These are phyloP conservation scores for Blastobotrys aristatus DNA, from an alignment of 1,139 yeast genomes.

Conservation along the genomic window DNA sequence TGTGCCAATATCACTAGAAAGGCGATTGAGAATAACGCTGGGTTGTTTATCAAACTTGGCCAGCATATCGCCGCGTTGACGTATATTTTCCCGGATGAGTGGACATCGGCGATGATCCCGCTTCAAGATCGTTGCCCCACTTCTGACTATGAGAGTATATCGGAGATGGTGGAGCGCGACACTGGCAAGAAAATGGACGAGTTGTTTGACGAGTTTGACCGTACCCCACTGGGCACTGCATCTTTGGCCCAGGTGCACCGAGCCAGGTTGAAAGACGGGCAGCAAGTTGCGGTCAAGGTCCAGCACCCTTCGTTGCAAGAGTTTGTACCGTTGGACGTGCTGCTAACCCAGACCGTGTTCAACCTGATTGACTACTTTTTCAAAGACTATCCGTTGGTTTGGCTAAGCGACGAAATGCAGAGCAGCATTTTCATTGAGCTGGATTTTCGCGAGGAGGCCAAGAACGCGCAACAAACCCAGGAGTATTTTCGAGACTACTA, in stretches of 20 bases:
- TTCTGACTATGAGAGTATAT: conserved; percentile 66
- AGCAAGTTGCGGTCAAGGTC: conserved; percentile 85
- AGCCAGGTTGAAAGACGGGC: conserved; percentile 58
- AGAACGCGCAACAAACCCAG: conserved; percentile 66
- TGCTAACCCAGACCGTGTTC: conserved; percentile 73
- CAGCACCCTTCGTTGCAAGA: conserved; percentile 88
- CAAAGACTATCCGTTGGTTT: conserved; percentile 88
- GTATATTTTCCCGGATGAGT: conserved; percentile 81
- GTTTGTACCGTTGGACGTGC: conserved; percentile 86
- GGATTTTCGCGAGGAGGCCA: conserved; percentile 82
- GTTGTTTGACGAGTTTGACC: conserved; percentile 60
- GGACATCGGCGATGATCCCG: conserved; percentile 95
- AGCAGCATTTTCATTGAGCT: conserved; percentile 81
- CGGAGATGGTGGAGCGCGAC: conserved; percentile 61
- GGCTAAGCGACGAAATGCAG: conserved; percentile 92
- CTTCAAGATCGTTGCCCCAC: conserved; percentile 87
- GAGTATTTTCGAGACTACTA: conserved; percentile 56
- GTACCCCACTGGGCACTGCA: conserved; percentile 86
- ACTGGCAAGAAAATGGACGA: conserved; percentile 49
- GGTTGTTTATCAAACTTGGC: conserved; percentile 88
- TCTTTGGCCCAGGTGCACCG: conserved; percentile 93
- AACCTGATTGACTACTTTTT: conserved; percentile 68
- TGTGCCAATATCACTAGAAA: conserved; percentile 76
- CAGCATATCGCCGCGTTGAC: conserved; percentile 93
- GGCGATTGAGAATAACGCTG: conserved; percentile 84